Percentiles rank a stretch among this genome's conserved stretches.
Evolutionary conservation across 805 yeast species (phyloP).

Genomic region (Pichia cephalocereana): DNA sequence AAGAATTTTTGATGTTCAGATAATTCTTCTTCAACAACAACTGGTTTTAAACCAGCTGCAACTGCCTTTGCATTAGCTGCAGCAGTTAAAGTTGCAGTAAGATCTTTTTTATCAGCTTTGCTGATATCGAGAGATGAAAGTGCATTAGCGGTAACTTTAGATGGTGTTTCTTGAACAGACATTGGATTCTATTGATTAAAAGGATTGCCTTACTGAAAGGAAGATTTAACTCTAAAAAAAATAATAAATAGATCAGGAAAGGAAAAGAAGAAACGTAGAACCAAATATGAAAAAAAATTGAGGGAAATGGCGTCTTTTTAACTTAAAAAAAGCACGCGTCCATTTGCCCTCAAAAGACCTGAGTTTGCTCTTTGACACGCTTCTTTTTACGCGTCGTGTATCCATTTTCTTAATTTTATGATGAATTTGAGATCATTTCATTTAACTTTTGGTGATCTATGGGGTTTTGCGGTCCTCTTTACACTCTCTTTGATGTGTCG

Average conservation of each 20-base stretch:
- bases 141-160: conserved; percentile 53
- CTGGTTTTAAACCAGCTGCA: conserved; percentile 12
- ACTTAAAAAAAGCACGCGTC: neutral
- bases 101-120: conserved; percentile 32
- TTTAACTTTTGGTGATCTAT: neutral
- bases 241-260: neutral
- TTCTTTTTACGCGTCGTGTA: neutral
- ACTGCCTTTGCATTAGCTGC: conserved; percentile 31
- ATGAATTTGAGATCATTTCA: no score
- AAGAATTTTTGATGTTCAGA: conserved; percentile 48
- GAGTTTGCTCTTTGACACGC: neutral
- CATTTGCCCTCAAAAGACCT: neutral
- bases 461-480: no score
- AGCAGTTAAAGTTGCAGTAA: conserved; percentile 31
- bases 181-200: conserved; percentile 14
- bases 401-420: neutral
- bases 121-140: conserved; percentile 42
- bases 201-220: no score
- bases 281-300: neutral
- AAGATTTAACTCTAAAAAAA: no score
- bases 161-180: conserved; percentile 63
- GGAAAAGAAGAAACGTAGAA: neutral
- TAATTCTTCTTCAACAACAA: conserved; percentile 15
- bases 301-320: neutral
- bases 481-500: no score